Evolutionary conservation across 2,329 filamentous ascomycete species (phyloP).

Genomic region (Ampelomyces quisqualis): DNA sequence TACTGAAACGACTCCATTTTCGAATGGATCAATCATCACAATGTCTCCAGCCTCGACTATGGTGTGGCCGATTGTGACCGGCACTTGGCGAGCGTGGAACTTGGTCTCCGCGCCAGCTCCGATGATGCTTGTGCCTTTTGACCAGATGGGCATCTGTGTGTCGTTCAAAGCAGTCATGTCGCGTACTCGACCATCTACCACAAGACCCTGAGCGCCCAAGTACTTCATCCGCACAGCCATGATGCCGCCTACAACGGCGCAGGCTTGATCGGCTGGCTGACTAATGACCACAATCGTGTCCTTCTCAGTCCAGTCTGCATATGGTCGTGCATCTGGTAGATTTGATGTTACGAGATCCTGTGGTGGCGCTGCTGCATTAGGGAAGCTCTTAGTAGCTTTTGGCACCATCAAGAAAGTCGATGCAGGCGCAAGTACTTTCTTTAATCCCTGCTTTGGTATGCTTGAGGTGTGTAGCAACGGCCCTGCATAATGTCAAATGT

Average conservation of each 20-base stretch:
- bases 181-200: constrained; percentile 68
- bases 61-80: constrained; percentile 43
- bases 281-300: constrained; percentile 66
- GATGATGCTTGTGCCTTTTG: constrained; percentile 58
- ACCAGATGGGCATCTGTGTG: constrained; percentile 61
- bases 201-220: constrained; percentile 59
- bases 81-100: constrained; percentile 55
- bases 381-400: constrained; percentile 53
- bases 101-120: constrained; percentile 59
- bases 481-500: constrained; percentile 16
- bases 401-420: constrained; percentile 65
- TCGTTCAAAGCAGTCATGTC: constrained; percentile 63
- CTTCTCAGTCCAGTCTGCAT: constrained; percentile 64
- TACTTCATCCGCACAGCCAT: constrained; percentile 70
- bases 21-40: constrained; percentile 67
- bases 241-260: constrained; percentile 74
- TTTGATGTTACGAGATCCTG: constrained; percentile 31
- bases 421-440: constrained; percentile 53
- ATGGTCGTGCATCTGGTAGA: constrained; percentile 54
- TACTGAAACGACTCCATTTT: constrained; percentile 67
- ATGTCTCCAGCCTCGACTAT: constrained; percentile 58
- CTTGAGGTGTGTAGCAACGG: constrained; percentile 28
- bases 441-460: constrained; percentile 16
- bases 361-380: constrained; percentile 36
- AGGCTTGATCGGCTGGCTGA: constrained; percentile 65